These are phyloP conservation scores for Xylaria curta DNA, from an alignment of 495 filamentous ascomycete species.

Conservation along the genomic window DNA sequence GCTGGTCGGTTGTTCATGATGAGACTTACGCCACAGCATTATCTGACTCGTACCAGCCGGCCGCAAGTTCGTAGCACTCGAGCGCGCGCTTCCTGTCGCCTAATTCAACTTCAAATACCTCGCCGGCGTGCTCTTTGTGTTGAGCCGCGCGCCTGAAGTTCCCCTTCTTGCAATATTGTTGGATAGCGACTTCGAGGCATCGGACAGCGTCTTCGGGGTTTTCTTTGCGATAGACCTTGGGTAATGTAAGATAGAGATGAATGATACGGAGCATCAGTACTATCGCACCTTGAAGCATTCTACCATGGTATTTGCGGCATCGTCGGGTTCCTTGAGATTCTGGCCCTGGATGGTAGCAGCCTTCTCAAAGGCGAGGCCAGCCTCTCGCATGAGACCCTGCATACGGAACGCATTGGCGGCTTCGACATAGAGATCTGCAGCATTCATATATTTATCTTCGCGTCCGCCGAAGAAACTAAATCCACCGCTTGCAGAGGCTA, in stretches of 20 bases:
- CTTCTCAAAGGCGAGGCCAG: conserved; percentile 78
- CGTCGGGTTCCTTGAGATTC: conserved; percentile 84
- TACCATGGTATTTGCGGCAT: conserved; percentile 79
- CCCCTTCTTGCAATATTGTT: conserved; percentile 80
- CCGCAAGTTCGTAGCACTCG: conserved; percentile 79
- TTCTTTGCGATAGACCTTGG: conserved; percentile 70
- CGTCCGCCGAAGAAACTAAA: conserved; percentile 76
- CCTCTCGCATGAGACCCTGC: conserved; percentile 77
- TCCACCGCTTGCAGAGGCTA: conserved; percentile 70
- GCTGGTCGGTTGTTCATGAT: not conserved
- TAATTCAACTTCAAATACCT: conserved; percentile 80
- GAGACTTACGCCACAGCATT: conserved; percentile 79
- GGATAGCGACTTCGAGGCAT: conserved; percentile 74
- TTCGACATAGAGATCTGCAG: conserved; percentile 79
- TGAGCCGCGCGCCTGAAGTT: conserved; percentile 89
- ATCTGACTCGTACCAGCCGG: conserved; percentile 85
- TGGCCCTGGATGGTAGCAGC: conserved; percentile 76
- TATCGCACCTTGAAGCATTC: conserved; percentile 49
- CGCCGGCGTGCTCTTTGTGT: conserved; percentile 83
- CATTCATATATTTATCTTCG: conserved; percentile 83
- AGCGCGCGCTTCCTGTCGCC: conserved; percentile 77
- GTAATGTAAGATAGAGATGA: conserved; percentile 3
- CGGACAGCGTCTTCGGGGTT: conserved; percentile 79
- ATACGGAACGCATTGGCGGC: conserved; percentile 83
- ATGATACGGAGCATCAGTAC: not conserved